Evolutionary conservation across 2,329 filamentous ascomycete species (phyloP).

Genomic region (Scortechinia acanthostroma): DNA sequence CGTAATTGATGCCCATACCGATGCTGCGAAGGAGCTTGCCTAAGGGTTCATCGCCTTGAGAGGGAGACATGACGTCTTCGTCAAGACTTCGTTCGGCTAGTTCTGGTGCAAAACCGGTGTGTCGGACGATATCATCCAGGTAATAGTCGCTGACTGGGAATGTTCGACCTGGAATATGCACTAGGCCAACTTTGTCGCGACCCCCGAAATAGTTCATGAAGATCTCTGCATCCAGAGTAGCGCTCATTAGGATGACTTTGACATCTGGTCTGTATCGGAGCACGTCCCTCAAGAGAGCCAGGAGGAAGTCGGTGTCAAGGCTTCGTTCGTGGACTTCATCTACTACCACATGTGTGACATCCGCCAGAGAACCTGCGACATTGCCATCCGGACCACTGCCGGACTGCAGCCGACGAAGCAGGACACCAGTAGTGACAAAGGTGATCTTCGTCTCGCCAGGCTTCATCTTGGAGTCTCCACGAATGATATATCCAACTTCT

Average conservation of each 20-base stretch:
- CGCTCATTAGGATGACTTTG: conserved; percentile 69
- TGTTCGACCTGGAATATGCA: conserved; percentile 65
- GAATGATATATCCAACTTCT: conserved; percentile 67
- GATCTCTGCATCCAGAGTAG: conserved; percentile 63
- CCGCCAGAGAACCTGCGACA: conserved; percentile 52
- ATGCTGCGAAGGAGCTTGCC: conserved; percentile 38
- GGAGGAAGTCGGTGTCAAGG: conserved; percentile 66
- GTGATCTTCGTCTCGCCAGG: conserved; percentile 56
- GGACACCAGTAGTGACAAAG: conserved; percentile 69
- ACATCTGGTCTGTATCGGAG: conserved; percentile 52
- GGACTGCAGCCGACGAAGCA: conserved; percentile 62
- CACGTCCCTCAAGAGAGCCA: conserved; percentile 61
- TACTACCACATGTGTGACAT: conserved; percentile 68
- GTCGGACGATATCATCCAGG: conserved; percentile 57
- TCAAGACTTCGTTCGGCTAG: conserved; percentile 7
- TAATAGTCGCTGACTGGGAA: conserved; percentile 66
- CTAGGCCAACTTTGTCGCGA: conserved; percentile 44
- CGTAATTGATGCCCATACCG: conserved; percentile 66
- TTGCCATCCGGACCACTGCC: conserved; percentile 54
- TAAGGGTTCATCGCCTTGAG: conserved; percentile 27
- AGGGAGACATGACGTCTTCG: conserved; percentile 24
- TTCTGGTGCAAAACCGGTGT: conserved; percentile 43
- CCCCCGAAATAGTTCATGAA: conserved; percentile 61
- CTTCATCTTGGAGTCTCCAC: conserved; percentile 62
- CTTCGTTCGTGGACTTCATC: conserved; percentile 72